Percentiles rank a stretch among this genome's conserved stretches.
Evolutionary conservation across 139 green algal species (phyloP).

Genomic region (Zygnema circumcarinatum): DNA sequence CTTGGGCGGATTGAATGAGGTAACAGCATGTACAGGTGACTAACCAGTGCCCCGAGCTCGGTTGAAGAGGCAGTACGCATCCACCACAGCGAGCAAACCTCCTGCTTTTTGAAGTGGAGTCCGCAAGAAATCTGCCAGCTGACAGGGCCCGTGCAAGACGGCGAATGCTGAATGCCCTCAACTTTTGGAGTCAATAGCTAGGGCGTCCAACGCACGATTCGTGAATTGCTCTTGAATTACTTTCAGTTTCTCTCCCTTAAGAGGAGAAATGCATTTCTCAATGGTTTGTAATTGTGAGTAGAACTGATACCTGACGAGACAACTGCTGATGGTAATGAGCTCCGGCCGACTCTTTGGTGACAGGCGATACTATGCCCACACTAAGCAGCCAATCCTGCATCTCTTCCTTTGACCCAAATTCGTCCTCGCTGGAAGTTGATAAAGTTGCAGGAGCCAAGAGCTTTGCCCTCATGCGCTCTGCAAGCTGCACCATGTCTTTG

Average conservation of each 20-base stretch:
- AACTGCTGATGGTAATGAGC: conserved; percentile 86
- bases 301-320: conserved; percentile 75
- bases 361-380: conserved; percentile 86
- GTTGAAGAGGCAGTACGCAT: conserved; percentile 97
- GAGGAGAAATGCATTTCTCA: no score
- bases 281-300: no score
- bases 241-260: no score
- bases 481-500: conserved; percentile 54
- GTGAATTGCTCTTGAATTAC: no score
- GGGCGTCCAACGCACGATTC: no score
- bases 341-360: conserved; percentile 85
- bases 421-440: conserved; percentile 24
- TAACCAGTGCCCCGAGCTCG: conserved; percentile 79
- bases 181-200: no score
- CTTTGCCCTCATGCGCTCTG: conserved; percentile 48
- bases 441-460: neutral
- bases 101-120: conserved; percentile 68
- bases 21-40: no score
- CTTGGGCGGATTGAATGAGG: no score
- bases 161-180: no score
- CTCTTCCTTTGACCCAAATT: conserved; percentile 61
- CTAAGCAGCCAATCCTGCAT: conserved; percentile 80
- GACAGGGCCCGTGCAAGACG: conserved; percentile 18
- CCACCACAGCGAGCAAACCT: conserved; percentile 87
- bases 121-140: conserved; percentile 85